Conservation (phyloP, 2,329 filamentous ascomycete genomes). For the Fusarium torulosum region DNA sequence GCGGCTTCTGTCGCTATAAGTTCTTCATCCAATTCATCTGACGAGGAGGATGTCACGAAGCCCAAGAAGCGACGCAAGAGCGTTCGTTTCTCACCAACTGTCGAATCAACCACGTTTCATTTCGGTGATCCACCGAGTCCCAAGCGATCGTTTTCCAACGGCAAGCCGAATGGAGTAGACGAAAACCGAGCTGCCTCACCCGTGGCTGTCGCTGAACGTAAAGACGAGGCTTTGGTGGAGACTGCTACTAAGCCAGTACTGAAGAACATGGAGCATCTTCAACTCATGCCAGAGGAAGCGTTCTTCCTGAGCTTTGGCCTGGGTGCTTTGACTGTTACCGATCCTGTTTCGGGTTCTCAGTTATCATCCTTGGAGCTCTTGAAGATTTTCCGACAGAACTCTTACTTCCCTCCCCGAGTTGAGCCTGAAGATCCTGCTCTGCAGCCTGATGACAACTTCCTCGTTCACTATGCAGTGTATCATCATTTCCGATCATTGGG, state of each 20-base stretch:
- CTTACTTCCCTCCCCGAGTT: slow-evolving; percentile 72
- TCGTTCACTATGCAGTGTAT: slow-evolving; percentile 89
- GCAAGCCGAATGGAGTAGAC: slow-evolving; percentile 16
- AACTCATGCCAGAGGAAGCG: slow-evolving; percentile 88
- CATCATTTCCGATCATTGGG: slow-evolving; percentile 96
- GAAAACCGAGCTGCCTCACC: slow-evolving; percentile 30
- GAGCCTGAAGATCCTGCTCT: slow-evolving; percentile 58
- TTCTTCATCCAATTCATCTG: slow-evolving; percentile 43
- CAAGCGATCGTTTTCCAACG: slow-evolving; percentile 48
- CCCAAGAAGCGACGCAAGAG: slow-evolving; percentile 67
- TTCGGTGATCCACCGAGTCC: slow-evolving; percentile 65
- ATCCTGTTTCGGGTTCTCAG: slow-evolving; percentile 59
- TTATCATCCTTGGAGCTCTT: slow-evolving; percentile 71
- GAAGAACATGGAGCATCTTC: slow-evolving; percentile 82
- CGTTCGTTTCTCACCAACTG: slow-evolving; percentile 76
- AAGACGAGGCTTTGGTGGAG: neutral
- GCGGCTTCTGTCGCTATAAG: slow-evolving; percentile 7
- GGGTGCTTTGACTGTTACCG: slow-evolving; percentile 75
- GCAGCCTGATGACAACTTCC: slow-evolving; percentile 83
- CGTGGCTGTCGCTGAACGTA: slow-evolving; percentile 12
- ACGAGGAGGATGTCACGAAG: slow-evolving; percentile 37
- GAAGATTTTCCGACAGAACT: slow-evolving; percentile 74
- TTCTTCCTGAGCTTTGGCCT: slow-evolving; percentile 90
- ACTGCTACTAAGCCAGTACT: slow-evolving; percentile 43
- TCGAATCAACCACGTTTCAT: slow-evolving; percentile 73